phyloP scores from a whole-genome alignment of 2,329 filamentous ascomycete species.

The Arthrobotrys musiformis region DNA sequence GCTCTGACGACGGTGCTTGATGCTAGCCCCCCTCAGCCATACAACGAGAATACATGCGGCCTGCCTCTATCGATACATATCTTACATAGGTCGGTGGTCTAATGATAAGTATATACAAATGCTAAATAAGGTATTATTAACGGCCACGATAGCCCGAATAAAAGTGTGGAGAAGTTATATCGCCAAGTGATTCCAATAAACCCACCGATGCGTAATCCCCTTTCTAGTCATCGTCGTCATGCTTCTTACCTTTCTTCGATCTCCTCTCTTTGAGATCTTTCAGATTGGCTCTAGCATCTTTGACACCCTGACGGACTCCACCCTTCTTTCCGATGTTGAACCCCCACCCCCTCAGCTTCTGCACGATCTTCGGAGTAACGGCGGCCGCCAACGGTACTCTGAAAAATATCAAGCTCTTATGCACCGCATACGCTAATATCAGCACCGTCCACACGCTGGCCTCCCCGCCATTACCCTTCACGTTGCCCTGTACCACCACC shows the following conservation, averaged over 20 bases:
- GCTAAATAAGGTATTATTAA: constrained; percentile 18
- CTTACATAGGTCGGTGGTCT: constrained; percentile 16
- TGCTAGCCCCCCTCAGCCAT: background rate
- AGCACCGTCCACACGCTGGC: constrained; percentile 79
- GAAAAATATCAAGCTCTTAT: constrained; percentile 91
- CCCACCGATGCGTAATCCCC: background rate
- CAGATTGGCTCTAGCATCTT: constrained; percentile 30
- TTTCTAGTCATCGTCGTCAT: constrained; percentile 19
- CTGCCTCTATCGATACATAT: constrained; percentile 26
- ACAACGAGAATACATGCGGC: background rate
- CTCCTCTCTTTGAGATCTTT: constrained; percentile 45
- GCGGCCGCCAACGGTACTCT: constrained; percentile 92
- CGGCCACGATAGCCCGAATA: background rate
- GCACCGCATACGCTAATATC: constrained; percentile 92
- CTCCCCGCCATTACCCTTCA: constrained; percentile 60
- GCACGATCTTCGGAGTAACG: constrained; percentile 93
- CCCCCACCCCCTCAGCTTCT: constrained; percentile 84
- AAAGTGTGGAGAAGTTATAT: constrained; percentile 54
- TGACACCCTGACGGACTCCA: constrained; percentile 60
- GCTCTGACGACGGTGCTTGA: background rate
- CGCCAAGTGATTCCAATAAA: background rate
- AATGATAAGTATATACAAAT: constrained; percentile 41
- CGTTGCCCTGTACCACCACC: constrained; percentile 60
- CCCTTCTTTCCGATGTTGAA: constrained; percentile 90
- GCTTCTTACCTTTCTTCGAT: constrained; percentile 25